A percentile compares a stretch with the other conserved stretches of the same genome.
Evolutionary conservation across 2,329 filamentous ascomycete genomes (phyloP).

Genomic region (Fusarium austroafricanum): DNA sequence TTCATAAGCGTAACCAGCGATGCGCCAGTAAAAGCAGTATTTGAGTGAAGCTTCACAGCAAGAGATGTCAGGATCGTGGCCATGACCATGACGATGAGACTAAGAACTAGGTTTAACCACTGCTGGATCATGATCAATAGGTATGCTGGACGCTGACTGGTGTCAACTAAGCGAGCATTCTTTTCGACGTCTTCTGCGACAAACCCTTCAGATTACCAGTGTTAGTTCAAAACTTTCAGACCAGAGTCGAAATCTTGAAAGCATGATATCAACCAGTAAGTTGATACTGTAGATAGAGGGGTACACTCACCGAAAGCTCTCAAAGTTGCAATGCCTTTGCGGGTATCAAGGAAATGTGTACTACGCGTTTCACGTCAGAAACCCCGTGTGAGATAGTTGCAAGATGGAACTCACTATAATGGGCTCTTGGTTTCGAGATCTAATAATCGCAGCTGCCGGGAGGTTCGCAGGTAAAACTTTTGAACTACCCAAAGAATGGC

Average conservation of each 20-base stretch:
- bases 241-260: no score
- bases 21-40: conserved; percentile 54
- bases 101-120: conserved; percentile 65
- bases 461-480: conserved; percentile 69
- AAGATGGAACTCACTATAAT: conserved; percentile 36
- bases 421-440: conserved; percentile 72
- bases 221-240: background rate
- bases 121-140: conserved; percentile 67
- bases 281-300: background rate
- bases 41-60: conserved; percentile 55
- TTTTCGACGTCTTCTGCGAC: conserved; percentile 45
- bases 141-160: conserved; percentile 68
- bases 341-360: conserved; percentile 66
- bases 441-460: conserved; percentile 68
- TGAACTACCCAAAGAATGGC: conserved; percentile 62
- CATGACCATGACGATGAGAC: conserved; percentile 61
- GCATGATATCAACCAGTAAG: no score
- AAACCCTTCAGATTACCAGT: background rate
- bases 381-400: fast-evolving
- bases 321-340: conserved; percentile 65
- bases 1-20: conserved; percentile 53
- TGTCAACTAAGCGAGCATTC: conserved; percentile 62
- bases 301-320: conserved; percentile 65
- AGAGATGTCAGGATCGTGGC: conserved; percentile 60
- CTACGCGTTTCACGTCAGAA: conserved; percentile 33